Evolutionary conservation across 257 asterid species (phyloP).

Genomic region (Salvia hispanica): DNA sequence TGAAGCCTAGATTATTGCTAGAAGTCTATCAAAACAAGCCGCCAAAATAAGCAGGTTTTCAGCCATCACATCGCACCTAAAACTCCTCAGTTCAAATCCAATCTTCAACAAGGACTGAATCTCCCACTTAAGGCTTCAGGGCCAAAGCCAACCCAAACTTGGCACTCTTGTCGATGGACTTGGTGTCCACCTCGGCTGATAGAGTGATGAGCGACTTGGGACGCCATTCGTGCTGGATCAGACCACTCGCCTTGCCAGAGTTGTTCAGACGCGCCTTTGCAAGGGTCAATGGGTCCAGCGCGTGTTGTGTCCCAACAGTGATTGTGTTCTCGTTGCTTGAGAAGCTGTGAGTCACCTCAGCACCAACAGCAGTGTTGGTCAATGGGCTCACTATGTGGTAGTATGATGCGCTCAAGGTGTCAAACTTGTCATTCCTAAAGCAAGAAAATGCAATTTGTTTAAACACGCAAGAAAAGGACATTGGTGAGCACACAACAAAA

Average conservation of each 20-base stretch:
- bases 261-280: conserved; percentile 59
- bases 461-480: too few relatives aligned
- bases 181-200: conserved; percentile 55
- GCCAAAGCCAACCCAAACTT: conserved; percentile 65
- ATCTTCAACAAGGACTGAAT: neutral
- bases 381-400: conserved; percentile 51
- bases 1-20: conserved; percentile 47
- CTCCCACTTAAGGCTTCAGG: conserved; percentile 47
- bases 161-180: conserved; percentile 55
- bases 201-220: conserved; percentile 56
- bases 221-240: conserved; percentile 66
- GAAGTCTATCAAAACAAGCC: conserved; percentile 40
- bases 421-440: conserved; percentile 59
- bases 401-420: conserved; percentile 49
- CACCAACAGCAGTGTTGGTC: conserved; percentile 60
- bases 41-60: conserved; percentile 32
- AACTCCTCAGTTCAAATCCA: conserved; percentile 25
- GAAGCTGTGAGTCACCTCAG: conserved; percentile 56
- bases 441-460: conserved; percentile 8
- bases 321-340: conserved; percentile 54
- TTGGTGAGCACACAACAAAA: neutral
- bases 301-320: conserved; percentile 53
- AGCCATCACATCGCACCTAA: conserved; percentile 14
- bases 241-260: conserved; percentile 54
- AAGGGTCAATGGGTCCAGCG: conserved; percentile 50